These are phyloP conservation scores for Tylopilus sp. DNA, from an alignment of 768 basidiomycete species.

Conservation along the genomic window DNA sequence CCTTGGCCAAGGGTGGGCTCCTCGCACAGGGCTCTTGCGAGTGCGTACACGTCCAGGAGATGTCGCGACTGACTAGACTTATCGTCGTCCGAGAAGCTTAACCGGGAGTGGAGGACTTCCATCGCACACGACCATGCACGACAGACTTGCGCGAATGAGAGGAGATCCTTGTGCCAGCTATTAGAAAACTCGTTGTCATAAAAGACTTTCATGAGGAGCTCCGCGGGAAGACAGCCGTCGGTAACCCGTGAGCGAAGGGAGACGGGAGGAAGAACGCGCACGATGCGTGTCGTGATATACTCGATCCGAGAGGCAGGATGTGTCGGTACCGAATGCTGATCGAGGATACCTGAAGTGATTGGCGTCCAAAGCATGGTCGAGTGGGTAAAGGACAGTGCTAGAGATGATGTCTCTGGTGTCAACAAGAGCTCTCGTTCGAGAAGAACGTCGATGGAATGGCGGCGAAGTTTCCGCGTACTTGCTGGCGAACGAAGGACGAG, in stretches of 20 bases:
- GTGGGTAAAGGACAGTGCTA: conserved; percentile 22
- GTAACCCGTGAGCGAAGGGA: not conserved
- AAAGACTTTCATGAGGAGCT: conserved; percentile 22
- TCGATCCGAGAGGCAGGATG: conserved; percentile 16
- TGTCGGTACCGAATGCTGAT: not conserved
- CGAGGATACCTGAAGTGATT: not conserved
- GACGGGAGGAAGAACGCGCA: conserved; percentile 15
- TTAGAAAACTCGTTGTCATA: conserved; percentile 13
- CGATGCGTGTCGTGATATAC: conserved; percentile 19
- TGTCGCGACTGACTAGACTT: not conserved
- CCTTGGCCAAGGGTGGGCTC: conserved; percentile 10
- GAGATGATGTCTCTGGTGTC: conserved; percentile 15
- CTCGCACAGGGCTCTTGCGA: conserved; percentile 16
- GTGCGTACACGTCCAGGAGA: conserved; percentile 11
- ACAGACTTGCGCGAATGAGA: conserved; percentile 26
- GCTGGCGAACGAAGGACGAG: conserved; percentile 15
- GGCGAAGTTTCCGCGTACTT: conserved; percentile 2
- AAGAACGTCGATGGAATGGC: conserved; percentile 3
- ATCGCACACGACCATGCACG: conserved; percentile 24
- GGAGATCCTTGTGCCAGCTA: conserved; percentile 21
- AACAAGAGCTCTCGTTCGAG: conserved; percentile 15
- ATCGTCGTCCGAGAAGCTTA: conserved; percentile 18
- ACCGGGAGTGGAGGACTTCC: conserved; percentile 11
- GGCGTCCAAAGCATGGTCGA: conserved; percentile 19
- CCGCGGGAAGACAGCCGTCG: conserved; percentile 15